Base-by-base conservation (phyloP, 495 filamentous ascomycete genomes). In the Penicillium subrubescens region DNA sequence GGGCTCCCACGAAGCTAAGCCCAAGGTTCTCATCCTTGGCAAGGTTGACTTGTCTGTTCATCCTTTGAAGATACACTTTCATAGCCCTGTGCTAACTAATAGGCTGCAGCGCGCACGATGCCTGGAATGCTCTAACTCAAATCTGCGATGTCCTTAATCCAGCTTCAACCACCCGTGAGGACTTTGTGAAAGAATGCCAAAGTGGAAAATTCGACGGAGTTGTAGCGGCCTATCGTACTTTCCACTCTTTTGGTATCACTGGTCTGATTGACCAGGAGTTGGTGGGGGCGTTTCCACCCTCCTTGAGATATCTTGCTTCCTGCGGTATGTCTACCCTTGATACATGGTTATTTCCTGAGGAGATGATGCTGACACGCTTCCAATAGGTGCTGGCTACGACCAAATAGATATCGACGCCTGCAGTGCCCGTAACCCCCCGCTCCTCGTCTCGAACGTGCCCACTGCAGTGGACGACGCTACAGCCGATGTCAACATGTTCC, bases 381-480 rank as follows among this genome's bases (percentile, higher is more conserved):
- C 8, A 50, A 43, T 43, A 86, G 88, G 87, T 44, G 90, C 92
- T 41, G 92, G 92, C 23, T 95, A 94, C 76, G 92, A 95, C 75
- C 88, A 92, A 76, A 79, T 95, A 59, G 86, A 89, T 71, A 82
- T 93, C 34, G 76, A 86, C 60, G 88, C 88, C 37, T 94, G 91
- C 81, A 89, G 84, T 17, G 80, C 81, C 2, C 84, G 83, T 60
- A 77, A 73, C 34, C 73, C 79, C 8, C 75, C 78, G 5, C 85
- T 97, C 61, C 82, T 78, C 21, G 89, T 96, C 39, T 92, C 89
- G 54, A 94, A 97, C 74, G 86, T 88, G n/a, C 93, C 91, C 56
- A 88, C 85, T 0, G 89, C 89, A 19, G 90, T 93, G 41, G 87
- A 94, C 68, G 91, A 93, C 67, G 87, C 92, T 25, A 94, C 92